Conservation (phyloP, 2,329 filamentous ascomycete genomes). For the Orbilia brochopaga region DNA sequence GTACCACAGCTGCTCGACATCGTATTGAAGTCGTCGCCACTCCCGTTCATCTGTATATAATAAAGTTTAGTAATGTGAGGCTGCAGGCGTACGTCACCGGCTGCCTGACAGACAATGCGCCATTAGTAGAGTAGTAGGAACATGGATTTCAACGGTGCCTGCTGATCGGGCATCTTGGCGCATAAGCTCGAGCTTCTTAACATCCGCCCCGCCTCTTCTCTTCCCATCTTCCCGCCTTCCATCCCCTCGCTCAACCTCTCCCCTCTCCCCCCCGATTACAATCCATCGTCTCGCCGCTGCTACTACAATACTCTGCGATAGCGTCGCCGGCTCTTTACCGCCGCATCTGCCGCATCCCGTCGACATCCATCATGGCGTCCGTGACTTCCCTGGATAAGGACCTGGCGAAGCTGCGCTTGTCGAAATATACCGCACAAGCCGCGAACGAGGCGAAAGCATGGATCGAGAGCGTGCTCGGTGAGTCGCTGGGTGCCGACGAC, state of each 20-base stretch:
- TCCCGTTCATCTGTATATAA: no score
- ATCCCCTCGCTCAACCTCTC: constrained; percentile 9
- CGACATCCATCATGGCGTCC: constrained; percentile 73
- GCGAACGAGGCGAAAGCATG: constrained; percentile 83
- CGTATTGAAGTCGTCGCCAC: no score
- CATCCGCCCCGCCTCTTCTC: constrained; percentile 1
- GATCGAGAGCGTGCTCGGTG: constrained; percentile 82
- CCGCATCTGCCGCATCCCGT: constrained; percentile 20
- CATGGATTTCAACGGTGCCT: no score
- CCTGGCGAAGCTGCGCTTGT: constrained; percentile 87
- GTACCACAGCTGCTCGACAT: no score
- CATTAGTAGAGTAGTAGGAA: no score
- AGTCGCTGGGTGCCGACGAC: constrained; percentile 70
- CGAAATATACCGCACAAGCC: constrained; percentile 88
- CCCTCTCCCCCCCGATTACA: neutral
- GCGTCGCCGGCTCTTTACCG: constrained; percentile 32
- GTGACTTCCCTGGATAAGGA: constrained; percentile 94
- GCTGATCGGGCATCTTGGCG: constrained; percentile 6
- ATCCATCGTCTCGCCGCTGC: neutral
- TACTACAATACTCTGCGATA: constrained; percentile 11
- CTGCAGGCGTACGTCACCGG: constrained; percentile 8
- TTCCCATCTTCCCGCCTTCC: constrained; percentile 5
- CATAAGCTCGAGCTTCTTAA: constrained; percentile 2
- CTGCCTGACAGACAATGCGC: neutral
- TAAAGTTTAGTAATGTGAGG: neutral